Evolutionary conservation across 345 rosid species (phyloP), one percentile per base, ranked within the genome.

Genomic region (Populus davidiana): DNA sequence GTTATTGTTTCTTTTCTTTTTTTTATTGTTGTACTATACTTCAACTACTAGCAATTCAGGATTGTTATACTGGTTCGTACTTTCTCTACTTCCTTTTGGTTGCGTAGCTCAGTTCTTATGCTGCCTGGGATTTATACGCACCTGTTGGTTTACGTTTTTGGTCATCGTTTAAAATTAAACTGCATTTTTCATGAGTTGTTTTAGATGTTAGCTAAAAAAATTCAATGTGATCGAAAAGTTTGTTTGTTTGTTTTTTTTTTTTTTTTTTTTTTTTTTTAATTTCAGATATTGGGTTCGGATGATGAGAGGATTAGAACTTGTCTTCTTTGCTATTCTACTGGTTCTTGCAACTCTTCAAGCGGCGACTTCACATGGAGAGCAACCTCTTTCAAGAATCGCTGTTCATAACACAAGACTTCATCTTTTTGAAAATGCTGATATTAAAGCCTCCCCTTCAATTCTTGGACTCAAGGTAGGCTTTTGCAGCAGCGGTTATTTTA

Each of bases 381-480:
- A 91, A 49, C 92, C 93, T 39, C 83, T 91, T 47, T 87, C 92
- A 18, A 83, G 67, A 69, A 88, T 91, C 79, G 86, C 85, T 56
- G 75, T 90, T 72, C 88, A 85, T 31, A 81, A 77, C 71, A 78
- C 88, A 25, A 78, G 64, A 14, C 78, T 80, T 21, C 50, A 85
- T 70, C 82, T 88, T 77, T 66, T 72, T 59, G 78, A 61, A 18
- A 43, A 75, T 56, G 92, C 96, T 83, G 79, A 71, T 80, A 73
- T 91, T 70, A 86, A 83, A 82, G 89, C 88, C 50, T 89, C 86
- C 56, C 92, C 92, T 61, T 47, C 72, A 10, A 12, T 86, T 80
- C 87, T 91, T 76, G 96, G 96, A 71, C 78, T 83, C 33, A 77
- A 70, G 62, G 96, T 88, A 77, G 77, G 75, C 85, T 70, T 61